A percentile compares a stretch with the other conserved stretches of the same genome.
Conservation (phyloP, 1,139 yeast species). For the Sugiyamaella paludigena region DNA sequence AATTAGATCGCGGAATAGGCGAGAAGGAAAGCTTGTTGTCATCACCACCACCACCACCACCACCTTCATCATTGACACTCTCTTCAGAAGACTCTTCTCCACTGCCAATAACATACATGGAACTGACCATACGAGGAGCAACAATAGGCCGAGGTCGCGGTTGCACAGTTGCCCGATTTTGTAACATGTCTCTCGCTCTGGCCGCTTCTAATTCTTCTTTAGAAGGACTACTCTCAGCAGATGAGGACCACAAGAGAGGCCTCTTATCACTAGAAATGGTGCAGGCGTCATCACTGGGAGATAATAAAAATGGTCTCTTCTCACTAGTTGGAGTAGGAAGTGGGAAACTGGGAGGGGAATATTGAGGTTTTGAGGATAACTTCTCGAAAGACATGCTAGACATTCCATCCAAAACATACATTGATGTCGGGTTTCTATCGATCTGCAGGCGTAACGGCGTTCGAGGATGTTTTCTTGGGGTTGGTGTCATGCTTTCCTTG, state of each 20-base stretch:
- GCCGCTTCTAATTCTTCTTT: slow-evolving; percentile 10
- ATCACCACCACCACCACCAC: too few relatives aligned
- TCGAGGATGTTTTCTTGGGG: neutral
- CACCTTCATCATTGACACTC: neutral
- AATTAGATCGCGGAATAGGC: slow-evolving; percentile 12
- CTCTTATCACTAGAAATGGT: slow-evolving; percentile 12
- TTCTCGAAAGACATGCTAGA: neutral
- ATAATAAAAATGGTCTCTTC: slow-evolving; percentile 2
- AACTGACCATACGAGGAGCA: slow-evolving; percentile 2
- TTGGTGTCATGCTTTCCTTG: neutral
- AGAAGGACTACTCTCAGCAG: slow-evolving; percentile 8
- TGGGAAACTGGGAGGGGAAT: slow-evolving; percentile 13
- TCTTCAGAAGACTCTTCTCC: neutral
- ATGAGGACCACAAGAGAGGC: slow-evolving; percentile 10
- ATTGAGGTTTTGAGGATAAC: neutral
- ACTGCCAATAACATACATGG: slow-evolving; percentile 12
- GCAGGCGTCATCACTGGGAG: slow-evolving; percentile 9
- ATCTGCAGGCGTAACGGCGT: neutral
- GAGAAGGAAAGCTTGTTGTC: neutral
- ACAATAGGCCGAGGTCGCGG: neutral
- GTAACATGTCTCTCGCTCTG: slow-evolving; percentile 8
- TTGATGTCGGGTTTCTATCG: neutral
- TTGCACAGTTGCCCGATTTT: slow-evolving; percentile 1
- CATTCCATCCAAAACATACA: neutral
- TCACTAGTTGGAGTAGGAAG: slow-evolving; percentile 11